Evolutionary conservation across 768 basidiomycete species (phyloP).

Genomic region (Arthromyces matolae): DNA sequence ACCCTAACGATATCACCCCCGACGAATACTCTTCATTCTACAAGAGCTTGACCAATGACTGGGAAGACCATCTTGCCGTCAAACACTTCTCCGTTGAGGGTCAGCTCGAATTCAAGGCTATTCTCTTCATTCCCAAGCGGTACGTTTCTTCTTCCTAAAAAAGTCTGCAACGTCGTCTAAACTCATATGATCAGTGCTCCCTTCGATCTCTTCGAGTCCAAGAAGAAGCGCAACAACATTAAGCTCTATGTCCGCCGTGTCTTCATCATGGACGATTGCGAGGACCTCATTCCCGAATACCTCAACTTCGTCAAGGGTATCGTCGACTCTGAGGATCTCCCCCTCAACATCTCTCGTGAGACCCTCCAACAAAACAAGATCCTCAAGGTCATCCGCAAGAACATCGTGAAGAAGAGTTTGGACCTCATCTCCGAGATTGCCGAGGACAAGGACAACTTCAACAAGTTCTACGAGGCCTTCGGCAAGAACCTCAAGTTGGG

Average conservation of each 20-base stretch:
- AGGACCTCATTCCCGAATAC: slow-evolving; percentile 99
- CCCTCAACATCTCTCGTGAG: slow-evolving; percentile 99
- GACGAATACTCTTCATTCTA: slow-evolving; percentile 98
- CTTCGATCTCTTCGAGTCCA: slow-evolving; percentile 99
- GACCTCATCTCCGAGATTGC: slow-evolving; percentile 94
- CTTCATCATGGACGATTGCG: slow-evolving; percentile 99
- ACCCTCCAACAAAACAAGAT: slow-evolving; percentile 99
- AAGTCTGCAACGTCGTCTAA: slow-evolving; percentile 5
- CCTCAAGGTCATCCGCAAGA: slow-evolving; percentile 98
- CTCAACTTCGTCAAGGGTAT: slow-evolving; percentile 99
- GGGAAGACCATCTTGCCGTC: slow-evolving; percentile 99
- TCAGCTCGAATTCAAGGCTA: slow-evolving; percentile 99
- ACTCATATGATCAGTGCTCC: slow-evolving; percentile 62
- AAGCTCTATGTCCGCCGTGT: slow-evolving; percentile 99
- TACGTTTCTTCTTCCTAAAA: slow-evolving; percentile 31
- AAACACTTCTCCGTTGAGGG: slow-evolving; percentile 99
- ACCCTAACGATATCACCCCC: slow-evolving; percentile 86
- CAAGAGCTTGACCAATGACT: slow-evolving; percentile 99
- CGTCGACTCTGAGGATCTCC: slow-evolving; percentile 99
- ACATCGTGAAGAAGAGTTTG: slow-evolving; percentile 97
- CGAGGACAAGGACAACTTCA: slow-evolving; percentile 99
- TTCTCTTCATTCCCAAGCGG: slow-evolving; percentile 97
- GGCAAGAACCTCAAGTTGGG: slow-evolving; percentile 99
- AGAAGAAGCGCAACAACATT: slow-evolving; percentile 99
- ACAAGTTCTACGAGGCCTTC: slow-evolving; percentile 97